Conservation (phyloP, 257 asterid species). For the Nicotiana benthamiana region DNA sequence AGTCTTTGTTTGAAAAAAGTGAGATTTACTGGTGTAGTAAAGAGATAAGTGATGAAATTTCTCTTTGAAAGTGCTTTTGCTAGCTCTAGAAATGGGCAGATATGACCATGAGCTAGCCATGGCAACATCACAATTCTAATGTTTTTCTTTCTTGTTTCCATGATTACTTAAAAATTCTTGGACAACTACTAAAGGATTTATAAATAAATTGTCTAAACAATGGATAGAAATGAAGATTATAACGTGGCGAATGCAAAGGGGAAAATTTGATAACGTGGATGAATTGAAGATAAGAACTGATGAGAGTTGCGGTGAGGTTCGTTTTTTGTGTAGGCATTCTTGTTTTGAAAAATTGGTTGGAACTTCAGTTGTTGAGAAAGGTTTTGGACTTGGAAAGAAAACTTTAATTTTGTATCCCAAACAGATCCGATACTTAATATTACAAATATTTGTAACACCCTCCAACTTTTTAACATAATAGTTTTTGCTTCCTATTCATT, state of each 20-base stretch:
- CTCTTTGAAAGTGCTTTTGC: constrained; percentile 44
- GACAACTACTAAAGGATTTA: neutral
- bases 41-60: constrained; percentile 40
- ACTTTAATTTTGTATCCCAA: neutral
- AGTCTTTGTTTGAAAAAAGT: constrained; percentile 22
- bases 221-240: neutral
- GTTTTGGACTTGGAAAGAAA: neutral
- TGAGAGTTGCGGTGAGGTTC: neutral
- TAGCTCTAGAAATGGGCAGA: constrained; percentile 48
- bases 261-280: neutral
- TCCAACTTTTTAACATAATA: too few species aligned
- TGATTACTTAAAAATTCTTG: neutral
- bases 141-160: constrained; percentile 44
- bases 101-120: constrained; percentile 76
- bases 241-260: neutral
- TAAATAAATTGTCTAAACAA: too few species aligned
- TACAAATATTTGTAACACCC: too few species aligned
- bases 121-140: constrained; percentile 51
- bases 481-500: too few species aligned
- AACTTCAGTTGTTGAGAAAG: neutral
- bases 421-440: too few species aligned
- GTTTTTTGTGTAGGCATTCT: neutral
- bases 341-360: neutral
- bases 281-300: neutral
- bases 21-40: constrained; percentile 44